A percentile compares a stretch with the other conserved stretches of the same genome.
These are phyloP conservation scores for Lentinus brumalis DNA, from an alignment of 768 basidiomycete species.

Conservation along the genomic window DNA sequence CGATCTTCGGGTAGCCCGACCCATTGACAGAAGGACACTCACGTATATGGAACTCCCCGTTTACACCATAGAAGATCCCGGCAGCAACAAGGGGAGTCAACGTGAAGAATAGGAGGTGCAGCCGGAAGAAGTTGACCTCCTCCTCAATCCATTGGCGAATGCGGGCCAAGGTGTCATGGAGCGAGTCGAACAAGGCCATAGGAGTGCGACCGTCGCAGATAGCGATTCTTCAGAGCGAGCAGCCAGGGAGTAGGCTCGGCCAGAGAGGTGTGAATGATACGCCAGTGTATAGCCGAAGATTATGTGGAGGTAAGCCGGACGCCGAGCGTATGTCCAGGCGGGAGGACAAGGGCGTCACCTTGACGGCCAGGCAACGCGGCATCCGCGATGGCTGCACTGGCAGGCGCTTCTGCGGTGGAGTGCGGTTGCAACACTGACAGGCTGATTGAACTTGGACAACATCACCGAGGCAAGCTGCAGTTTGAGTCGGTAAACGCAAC, in stretches of 20 bases:
- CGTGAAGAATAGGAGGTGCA: constrained; percentile 52
- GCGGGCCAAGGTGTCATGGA: constrained; percentile 6
- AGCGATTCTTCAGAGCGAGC: background rate
- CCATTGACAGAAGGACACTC: constrained; percentile 6
- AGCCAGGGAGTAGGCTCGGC: background rate
- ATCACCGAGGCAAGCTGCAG: background rate
- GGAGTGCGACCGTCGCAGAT: background rate
- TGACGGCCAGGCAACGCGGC: background rate
- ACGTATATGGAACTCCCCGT: constrained; percentile 47
- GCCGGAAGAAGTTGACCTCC: constrained; percentile 53
- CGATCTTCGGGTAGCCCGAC: too few relatives aligned
- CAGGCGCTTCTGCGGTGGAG: too few relatives aligned
- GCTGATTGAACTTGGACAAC: too few relatives aligned
- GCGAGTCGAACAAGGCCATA: constrained; percentile 11
- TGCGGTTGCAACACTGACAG: too few relatives aligned
- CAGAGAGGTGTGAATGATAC: background rate
- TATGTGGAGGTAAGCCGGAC: background rate
- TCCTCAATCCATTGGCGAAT: constrained; percentile 20
- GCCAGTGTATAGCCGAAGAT: background rate
- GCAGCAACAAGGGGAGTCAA: constrained; percentile 61
- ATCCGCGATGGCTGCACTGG: too few relatives aligned
- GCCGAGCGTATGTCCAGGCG: background rate
- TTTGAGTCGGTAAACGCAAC: too few relatives aligned
- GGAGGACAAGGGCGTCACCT: background rate
- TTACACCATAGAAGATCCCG: constrained; percentile 66